Conservation (phyloP, 352 stramenopile genomes). For the Globisporangium ultimum region DNA sequence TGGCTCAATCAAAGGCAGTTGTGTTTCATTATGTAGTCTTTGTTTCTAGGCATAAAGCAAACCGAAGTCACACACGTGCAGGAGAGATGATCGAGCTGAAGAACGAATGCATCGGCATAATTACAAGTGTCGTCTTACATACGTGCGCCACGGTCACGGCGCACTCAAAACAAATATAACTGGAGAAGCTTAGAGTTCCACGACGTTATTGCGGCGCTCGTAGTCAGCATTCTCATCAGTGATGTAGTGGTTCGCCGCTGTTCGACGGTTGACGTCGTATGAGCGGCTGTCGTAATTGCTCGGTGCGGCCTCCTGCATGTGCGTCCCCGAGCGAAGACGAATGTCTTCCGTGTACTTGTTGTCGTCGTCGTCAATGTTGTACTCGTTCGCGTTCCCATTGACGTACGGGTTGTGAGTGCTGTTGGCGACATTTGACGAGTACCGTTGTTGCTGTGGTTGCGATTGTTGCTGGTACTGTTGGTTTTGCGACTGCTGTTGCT, state of each 20-base stretch:
- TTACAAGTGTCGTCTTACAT: slow-evolving; percentile 7
- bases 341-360: slow-evolving; percentile 49
- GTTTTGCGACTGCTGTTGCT: slow-evolving; percentile 14
- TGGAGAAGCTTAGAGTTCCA: slow-evolving; percentile 37
- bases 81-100: slow-evolving; percentile 2
- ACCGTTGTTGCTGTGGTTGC: slow-evolving; percentile 9
- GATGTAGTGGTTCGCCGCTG: slow-evolving; percentile 53
- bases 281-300: slow-evolving; percentile 26
- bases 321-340: slow-evolving; percentile 47
- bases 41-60: not conserved
- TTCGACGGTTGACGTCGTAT: slow-evolving; percentile 36
- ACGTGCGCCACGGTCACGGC: not conserved
- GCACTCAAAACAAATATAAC: not conserved
- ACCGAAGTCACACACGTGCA: not conserved
- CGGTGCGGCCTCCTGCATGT: slow-evolving; percentile 26
- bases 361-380: slow-evolving; percentile 26
- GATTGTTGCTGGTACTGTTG: slow-evolving; percentile 13
- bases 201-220: slow-evolving; percentile 54
- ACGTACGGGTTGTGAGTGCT: slow-evolving; percentile 34
- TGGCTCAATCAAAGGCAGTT: not conserved
- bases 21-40: too few species aligned
- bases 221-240: slow-evolving; percentile 35
- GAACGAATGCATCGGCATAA: slow-evolving; percentile 10
- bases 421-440: too few species aligned
- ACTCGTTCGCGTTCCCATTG: slow-evolving; percentile 22